Evolutionary conservation across 768 basidiomycete species (phyloP).

Genomic region (Ramaria sp.): DNA sequence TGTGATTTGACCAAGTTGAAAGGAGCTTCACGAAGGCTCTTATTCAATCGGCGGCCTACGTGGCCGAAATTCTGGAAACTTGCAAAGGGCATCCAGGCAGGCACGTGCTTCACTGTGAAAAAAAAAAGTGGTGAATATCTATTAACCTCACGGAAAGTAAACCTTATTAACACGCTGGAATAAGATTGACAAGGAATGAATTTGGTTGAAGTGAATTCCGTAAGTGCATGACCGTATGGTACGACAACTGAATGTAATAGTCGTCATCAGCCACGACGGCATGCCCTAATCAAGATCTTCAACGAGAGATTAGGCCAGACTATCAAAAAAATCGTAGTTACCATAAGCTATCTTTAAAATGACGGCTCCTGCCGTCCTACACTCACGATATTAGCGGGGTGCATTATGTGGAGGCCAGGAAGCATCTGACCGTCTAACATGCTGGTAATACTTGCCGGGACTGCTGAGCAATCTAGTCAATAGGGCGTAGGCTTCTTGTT

Average conservation of each 20-base stretch:
- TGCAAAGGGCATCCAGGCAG: conserved; percentile 30
- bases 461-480: not conserved
- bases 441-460: not conserved
- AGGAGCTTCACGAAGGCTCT: conserved; percentile 21
- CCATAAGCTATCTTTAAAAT: not conserved
- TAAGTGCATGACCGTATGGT: conserved; percentile 41
- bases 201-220: conserved; percentile 39
- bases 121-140: not conserved
- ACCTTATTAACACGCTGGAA: conserved; percentile 28
- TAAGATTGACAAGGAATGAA: conserved; percentile 40
- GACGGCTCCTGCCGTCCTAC: conserved; percentile 3
- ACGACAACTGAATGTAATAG: conserved; percentile 37
- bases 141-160: not conserved
- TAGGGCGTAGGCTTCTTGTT: not conserved
- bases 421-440: not conserved
- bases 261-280: conserved; percentile 23
- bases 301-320: not conserved
- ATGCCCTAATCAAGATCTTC: not conserved
- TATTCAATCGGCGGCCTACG: conserved; percentile 18
- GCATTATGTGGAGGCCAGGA: not conserved
- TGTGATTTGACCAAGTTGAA: conserved; percentile 34
- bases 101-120: conserved; percentile 27
- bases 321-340: not conserved
- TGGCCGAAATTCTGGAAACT: conserved; percentile 23
- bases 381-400: not conserved